Conservation (phyloP, 2,329 filamentous ascomycete species). For the Aspergillus nomiae region DNA sequence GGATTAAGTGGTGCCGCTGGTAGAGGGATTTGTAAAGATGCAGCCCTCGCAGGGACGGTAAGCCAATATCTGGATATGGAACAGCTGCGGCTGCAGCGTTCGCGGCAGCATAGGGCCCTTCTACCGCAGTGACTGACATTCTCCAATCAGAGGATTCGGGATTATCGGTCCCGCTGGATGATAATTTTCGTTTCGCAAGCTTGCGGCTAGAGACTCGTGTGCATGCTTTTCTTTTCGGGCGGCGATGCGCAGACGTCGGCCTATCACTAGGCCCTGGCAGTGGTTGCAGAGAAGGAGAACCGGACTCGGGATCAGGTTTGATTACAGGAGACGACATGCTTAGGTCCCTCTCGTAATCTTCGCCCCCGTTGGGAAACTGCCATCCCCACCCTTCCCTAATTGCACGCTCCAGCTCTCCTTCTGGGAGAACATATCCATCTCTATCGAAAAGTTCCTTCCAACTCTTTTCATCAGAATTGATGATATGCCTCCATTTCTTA, state of each 20-base stretch:
- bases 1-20: slow-evolving; percentile 86
- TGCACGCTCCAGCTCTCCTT: slow-evolving; percentile 81
- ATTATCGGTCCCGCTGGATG: slow-evolving; percentile 45
- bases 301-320: slow-evolving; percentile 43
- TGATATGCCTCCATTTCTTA: slow-evolving; percentile 86
- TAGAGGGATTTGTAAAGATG: slow-evolving; percentile 97
- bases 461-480: slow-evolving; percentile 90
- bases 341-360: slow-evolving; percentile 80
- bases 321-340: slow-evolving; percentile 52
- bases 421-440: slow-evolving; percentile 77
- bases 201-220: slow-evolving; percentile 52
- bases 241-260: slow-evolving; percentile 30
- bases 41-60: slow-evolving; percentile 76
- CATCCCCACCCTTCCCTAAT: slow-evolving; percentile 95
- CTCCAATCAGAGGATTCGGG: slow-evolving; percentile 48
- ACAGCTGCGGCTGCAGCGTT: slow-evolving; percentile 81
- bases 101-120: slow-evolving; percentile 82
- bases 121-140: slow-evolving; percentile 56
- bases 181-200: slow-evolving; percentile 58
- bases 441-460: slow-evolving; percentile 91
- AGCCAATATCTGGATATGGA: slow-evolving; percentile 76
- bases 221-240: slow-evolving; percentile 52
- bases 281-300: slow-evolving; percentile 23
- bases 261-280: slow-evolving; percentile 28
- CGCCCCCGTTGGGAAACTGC: slow-evolving; percentile 78